Percentiles rank a stretch among this genome's conserved stretches.
Evolutionary conservation across 352 stramenopile genomes (phyloP).

Genomic region (Pythium phragmitis): DNA sequence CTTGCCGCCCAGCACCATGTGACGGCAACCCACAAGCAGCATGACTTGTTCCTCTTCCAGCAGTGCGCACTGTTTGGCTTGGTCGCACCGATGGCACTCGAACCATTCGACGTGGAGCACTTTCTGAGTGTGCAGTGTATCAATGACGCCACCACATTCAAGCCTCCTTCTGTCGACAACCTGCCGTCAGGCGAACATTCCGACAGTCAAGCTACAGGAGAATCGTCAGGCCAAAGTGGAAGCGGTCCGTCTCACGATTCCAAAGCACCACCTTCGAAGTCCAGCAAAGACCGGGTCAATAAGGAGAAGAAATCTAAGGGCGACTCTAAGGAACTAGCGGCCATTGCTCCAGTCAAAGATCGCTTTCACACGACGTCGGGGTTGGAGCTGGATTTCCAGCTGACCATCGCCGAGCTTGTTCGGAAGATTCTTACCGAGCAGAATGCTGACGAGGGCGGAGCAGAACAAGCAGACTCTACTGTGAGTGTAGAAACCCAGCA

Average conservation of each 20-base stretch:
- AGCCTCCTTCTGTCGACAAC: slow-evolving; percentile 4
- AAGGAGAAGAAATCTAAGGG: slow-evolving; percentile 14
- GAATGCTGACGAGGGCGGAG: slow-evolving; percentile 25
- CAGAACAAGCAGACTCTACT: not conserved
- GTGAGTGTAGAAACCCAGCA: not conserved
- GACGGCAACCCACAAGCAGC: slow-evolving; percentile 45
- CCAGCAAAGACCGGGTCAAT: not conserved
- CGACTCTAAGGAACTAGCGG: slow-evolving; percentile 19
- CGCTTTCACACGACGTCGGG: slow-evolving; percentile 17
- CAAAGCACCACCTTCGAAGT: not conserved
- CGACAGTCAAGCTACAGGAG: not conserved
- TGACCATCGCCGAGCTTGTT: slow-evolving; percentile 30
- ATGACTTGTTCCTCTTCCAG: slow-evolving; percentile 37
- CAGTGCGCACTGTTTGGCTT: slow-evolving; percentile 56
- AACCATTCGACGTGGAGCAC: slow-evolving; percentile 38
- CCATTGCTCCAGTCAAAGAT: slow-evolving; percentile 28
- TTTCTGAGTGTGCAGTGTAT: slow-evolving; percentile 59
- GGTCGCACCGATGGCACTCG: not conserved
- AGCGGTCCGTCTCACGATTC: not conserved
- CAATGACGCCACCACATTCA: slow-evolving; percentile 30
- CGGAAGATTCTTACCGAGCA: slow-evolving; percentile 34
- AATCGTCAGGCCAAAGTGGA: slow-evolving; percentile 1
- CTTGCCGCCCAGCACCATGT: slow-evolving; percentile 59
- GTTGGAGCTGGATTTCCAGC: slow-evolving; percentile 27
- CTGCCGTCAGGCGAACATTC: slow-evolving; percentile 6